A percentile compares a stretch with the other conserved stretches of the same genome.
These are phyloP conservation scores for Aspergillus latus DNA, from an alignment of 2,329 filamentous ascomycete genomes.

Conservation along the genomic window DNA sequence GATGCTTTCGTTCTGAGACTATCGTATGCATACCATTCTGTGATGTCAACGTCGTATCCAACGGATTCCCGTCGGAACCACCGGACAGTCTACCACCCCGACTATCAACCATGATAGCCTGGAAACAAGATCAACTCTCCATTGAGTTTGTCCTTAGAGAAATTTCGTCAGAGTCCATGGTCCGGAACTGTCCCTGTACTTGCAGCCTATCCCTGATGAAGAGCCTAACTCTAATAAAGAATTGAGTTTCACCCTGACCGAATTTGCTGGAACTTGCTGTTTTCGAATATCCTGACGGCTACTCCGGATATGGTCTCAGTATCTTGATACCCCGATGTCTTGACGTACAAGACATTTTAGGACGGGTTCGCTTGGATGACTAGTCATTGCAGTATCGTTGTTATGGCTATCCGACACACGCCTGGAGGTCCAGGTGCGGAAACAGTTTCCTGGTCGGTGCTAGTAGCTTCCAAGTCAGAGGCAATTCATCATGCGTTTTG, in stretches of 20 bases:
- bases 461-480: neutral
- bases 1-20: too few species aligned
- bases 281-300: neutral
- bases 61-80: slow-evolving; percentile 2
- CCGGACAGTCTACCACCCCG: neutral
- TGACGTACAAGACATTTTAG: slow-evolving; percentile 25
- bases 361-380: neutral
- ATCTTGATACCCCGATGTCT: slow-evolving; percentile 13
- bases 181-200: neutral
- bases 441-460: neutral
- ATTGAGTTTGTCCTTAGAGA: too few species aligned
- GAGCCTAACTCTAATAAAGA: neutral
- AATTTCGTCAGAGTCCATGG: neutral
- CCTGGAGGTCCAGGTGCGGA: neutral
- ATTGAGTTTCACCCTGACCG: neutral
- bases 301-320: too few species aligned
- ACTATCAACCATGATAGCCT: neutral
- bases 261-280: too few species aligned
- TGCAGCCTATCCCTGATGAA: neutral
- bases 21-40: too few species aligned
- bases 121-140: neutral
- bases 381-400: neutral
- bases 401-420: too few species aligned
- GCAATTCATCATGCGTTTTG: slow-evolving; percentile 1
- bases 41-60: slow-evolving; percentile 3